phyloP scores from a whole-genome alignment of 306 rosid species.

The Echinosophora koreensis region DNA sequence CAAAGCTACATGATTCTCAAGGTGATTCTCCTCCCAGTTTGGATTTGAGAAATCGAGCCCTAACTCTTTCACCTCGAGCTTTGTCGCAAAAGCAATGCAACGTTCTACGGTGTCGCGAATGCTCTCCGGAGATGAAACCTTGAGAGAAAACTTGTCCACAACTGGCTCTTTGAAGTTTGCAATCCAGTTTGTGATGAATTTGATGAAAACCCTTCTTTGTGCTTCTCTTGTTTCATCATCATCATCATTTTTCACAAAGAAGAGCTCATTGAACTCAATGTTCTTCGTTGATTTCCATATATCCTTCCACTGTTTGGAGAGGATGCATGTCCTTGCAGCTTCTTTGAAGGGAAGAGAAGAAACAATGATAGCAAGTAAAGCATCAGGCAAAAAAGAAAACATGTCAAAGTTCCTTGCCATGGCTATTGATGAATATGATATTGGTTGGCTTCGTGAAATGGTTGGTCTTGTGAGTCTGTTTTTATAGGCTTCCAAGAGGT shows the following conservation, averaged over 20 bases:
- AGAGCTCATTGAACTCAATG: conserved; percentile 37
- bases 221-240: not conserved
- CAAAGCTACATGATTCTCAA: not conserved
- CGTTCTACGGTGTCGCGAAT: not conserved
- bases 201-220: conserved; percentile 18
- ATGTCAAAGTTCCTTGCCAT: not conserved
- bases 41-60: conserved; percentile 42
- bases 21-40: not conserved
- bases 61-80: not conserved
- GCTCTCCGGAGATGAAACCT: conserved; percentile 5
- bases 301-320: conserved; percentile 35
- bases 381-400: conserved; percentile 1
- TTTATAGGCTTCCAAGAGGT: too few species aligned
- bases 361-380: not conserved
- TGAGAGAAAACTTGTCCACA: conserved; percentile 32
- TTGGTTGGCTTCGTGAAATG: too few species aligned
- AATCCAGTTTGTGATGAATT: conserved; percentile 24
- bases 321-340: conserved; percentile 35
- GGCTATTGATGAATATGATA: not conserved
- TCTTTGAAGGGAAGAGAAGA: conserved; percentile 48
- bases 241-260: conserved; percentile 7
- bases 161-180: not conserved
- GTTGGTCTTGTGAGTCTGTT: too few species aligned
- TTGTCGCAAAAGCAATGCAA: not conserved
- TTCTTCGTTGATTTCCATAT: conserved; percentile 12